phyloP scores from a whole-genome alignment of 257 asterid genomes.

The Forsythia suspensa region DNA sequence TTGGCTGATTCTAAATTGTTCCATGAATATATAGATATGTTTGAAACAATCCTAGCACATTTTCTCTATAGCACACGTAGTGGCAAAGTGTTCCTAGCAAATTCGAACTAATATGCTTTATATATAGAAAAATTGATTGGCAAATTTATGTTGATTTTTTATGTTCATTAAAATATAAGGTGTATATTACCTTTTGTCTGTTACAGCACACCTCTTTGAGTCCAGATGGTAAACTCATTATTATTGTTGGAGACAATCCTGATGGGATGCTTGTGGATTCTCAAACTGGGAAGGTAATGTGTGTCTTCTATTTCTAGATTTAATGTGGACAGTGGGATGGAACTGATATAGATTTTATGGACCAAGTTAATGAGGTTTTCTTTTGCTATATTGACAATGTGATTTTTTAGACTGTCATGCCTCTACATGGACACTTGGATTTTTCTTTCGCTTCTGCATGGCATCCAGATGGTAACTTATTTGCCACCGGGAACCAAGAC shows the following conservation, averaged over 20 bases:
- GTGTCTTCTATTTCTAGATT: conserved; percentile 5
- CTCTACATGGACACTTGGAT: conserved; percentile 59
- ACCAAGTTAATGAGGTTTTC: not conserved
- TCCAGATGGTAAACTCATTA: conserved; percentile 58
- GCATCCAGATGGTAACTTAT: conserved; percentile 59
- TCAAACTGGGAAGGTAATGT: conserved; percentile 60
- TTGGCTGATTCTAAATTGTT: not conserved
- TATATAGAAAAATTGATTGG: not conserved
- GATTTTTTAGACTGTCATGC: conserved; percentile 38
- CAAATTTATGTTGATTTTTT: not conserved
- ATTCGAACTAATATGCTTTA: not conserved
- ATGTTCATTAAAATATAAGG: not conserved
- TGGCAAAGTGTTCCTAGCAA: not conserved
- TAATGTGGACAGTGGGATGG: conserved; percentile 1
- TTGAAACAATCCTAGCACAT: not conserved
- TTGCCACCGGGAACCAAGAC: conserved; percentile 79
- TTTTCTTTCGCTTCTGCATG: conserved; percentile 75
- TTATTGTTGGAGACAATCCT: conserved; percentile 69
- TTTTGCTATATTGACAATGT: not conserved
- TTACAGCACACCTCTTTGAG: conserved; percentile 66
- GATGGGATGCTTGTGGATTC: conserved; percentile 67
- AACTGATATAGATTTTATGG: not conserved
- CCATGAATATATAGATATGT: not conserved
- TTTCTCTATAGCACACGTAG: not conserved
- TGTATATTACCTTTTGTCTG: conserved; percentile 1